Conservation (phyloP, 2,329 filamentous ascomycete species). For the Raffaelea arxii region DNA sequence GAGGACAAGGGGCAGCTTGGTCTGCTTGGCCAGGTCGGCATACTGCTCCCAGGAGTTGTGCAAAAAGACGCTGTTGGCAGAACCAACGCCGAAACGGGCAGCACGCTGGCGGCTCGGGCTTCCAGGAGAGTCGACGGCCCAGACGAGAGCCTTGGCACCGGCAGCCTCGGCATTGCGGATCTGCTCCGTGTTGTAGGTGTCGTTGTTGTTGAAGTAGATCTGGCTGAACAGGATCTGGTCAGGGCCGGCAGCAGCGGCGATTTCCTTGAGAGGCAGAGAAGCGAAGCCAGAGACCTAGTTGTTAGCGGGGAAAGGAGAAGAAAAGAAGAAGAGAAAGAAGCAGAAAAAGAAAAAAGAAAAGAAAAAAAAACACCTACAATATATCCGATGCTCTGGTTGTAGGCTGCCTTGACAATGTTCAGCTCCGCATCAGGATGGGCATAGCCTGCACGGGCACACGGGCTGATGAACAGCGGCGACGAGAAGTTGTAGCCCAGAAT, state of each 20-base stretch:
- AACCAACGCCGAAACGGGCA: conserved; percentile 27
- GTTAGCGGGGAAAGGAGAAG: no score
- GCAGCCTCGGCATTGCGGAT: conserved; percentile 22
- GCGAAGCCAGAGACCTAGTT: conserved; percentile 21
- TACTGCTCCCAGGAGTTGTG: conserved; percentile 24
- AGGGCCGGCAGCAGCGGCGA: conserved; percentile 21
- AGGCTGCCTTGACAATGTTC: conserved; percentile 40
- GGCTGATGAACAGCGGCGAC: conserved; percentile 45
- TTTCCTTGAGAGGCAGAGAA: conserved; percentile 24
- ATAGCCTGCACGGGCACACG: conserved; percentile 34
- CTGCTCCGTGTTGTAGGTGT: conserved; percentile 21
- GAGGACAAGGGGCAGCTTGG: conserved; percentile 20
- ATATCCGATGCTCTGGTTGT: conserved; percentile 38
- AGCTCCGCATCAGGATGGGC: conserved; percentile 36
- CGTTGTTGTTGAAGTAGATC: conserved; percentile 22
- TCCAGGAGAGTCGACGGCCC: conserved; percentile 29
- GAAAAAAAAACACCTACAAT: conserved; percentile 17
- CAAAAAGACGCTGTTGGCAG: conserved; percentile 15
- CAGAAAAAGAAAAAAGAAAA: neutral
- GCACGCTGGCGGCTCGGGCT: conserved; percentile 30
- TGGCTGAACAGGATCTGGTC: conserved; percentile 27
- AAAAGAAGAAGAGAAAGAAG: neutral
- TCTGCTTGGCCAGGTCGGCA: conserved; percentile 24
- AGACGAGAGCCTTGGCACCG: conserved; percentile 26
- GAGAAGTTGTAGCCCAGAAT: conserved; percentile 44